Percentiles rank a stretch among this genome's conserved stretches.
These are phyloP conservation scores for Suillus sp. DNA, from an alignment of 768 basidiomycete species.

Conservation along the genomic window DNA sequence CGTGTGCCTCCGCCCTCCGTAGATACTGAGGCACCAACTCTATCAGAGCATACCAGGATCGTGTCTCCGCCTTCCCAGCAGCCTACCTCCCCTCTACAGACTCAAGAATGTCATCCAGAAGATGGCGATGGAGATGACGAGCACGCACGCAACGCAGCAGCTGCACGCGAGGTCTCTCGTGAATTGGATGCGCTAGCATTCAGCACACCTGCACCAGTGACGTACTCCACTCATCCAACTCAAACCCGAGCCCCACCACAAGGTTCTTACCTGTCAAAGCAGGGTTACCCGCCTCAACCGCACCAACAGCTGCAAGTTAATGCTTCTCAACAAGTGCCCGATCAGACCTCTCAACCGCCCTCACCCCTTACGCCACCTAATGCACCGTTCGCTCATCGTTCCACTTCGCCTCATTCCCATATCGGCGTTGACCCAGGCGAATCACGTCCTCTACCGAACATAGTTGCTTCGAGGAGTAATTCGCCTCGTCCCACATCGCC, in stretches of 20 bases:
- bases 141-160: constrained; percentile 60
- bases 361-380: constrained; percentile 38
- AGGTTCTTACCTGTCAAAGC: neutral
- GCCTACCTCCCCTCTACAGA: constrained; percentile 14
- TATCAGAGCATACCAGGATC: neutral
- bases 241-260: constrained; percentile 17
- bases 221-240: constrained; percentile 22
- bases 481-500: constrained; percentile 17
- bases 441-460: constrained; percentile 8
- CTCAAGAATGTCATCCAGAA: constrained; percentile 9
- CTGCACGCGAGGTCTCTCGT: constrained; percentile 65
- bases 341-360: constrained; percentile 25
- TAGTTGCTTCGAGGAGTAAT: constrained; percentile 2
- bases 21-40: constrained; percentile 24
- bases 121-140: constrained; percentile 46
- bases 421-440: constrained; percentile 13
- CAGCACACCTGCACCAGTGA: constrained; percentile 27
- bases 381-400: constrained; percentile 42
- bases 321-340: constrained; percentile 9
- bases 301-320: constrained; percentile 15
- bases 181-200: constrained; percentile 63
- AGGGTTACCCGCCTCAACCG: constrained; percentile 4
- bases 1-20: constrained; percentile 44
- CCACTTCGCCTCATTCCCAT: constrained; percentile 42
- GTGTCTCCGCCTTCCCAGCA: constrained; percentile 7